Evolutionary conservation across 2,329 filamentous ascomycete species (phyloP).

Genomic region (Colletotrichum sansevieriae): DNA sequence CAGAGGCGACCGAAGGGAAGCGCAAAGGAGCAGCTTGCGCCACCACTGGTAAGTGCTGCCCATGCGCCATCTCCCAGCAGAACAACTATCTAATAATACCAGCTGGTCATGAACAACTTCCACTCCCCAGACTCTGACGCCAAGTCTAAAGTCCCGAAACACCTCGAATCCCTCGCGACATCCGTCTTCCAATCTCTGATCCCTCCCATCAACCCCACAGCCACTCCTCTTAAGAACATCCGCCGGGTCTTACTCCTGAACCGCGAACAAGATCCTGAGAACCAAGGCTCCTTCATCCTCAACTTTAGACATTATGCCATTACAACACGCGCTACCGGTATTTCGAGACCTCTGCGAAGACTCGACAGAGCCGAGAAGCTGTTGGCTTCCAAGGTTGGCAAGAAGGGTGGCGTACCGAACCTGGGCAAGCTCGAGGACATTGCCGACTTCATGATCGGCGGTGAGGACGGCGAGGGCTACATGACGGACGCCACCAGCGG

Average conservation of each 20-base stretch:
- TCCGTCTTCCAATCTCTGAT: constrained; percentile 97
- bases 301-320: constrained; percentile 96
- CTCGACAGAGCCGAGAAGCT: constrained; percentile 89
- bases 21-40: constrained; percentile 86
- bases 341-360: constrained; percentile 86
- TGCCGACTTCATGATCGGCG: constrained; percentile 92
- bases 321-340: constrained; percentile 85
- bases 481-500: constrained; percentile 88
- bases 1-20: constrained; percentile 86
- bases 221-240: constrained; percentile 91
- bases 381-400: constrained; percentile 69
- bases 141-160: constrained; percentile 83
- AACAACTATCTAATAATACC: constrained; percentile 45
- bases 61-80: constrained; percentile 3
- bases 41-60: constrained; percentile 76
- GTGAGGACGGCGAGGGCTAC: constrained; percentile 82
- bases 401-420: constrained; percentile 84
- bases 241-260: constrained; percentile 91
- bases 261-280: constrained; percentile 73
- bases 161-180: constrained; percentile 92
- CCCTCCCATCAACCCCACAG: constrained; percentile 93
- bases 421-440: constrained; percentile 93
- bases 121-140: constrained; percentile 72
- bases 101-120: constrained; percentile 99
- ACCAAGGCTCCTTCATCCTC: constrained; percentile 81